Percentiles rank a stretch among this genome's conserved stretches.
Evolutionary conservation across 23 red algal genomes (phyloP).

Genomic region (Chondrus crispus): DNA sequence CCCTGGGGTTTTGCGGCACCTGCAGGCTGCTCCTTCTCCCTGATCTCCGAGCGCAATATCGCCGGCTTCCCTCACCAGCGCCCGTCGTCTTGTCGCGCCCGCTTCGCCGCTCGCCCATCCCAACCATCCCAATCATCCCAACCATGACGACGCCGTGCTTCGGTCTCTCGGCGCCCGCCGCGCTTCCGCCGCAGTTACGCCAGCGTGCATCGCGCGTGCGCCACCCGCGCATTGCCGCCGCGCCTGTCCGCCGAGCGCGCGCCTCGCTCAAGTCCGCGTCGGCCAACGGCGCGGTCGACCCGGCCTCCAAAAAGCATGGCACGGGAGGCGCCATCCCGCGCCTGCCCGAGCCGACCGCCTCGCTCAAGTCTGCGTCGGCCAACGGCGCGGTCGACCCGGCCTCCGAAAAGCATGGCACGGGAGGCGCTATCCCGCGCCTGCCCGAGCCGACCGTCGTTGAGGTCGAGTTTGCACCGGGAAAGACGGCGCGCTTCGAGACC

Average conservation of each 20-base stretch:
- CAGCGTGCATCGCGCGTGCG: neutral
- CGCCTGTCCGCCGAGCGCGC: no score
- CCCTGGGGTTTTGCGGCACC: no score
- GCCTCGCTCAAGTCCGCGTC: no score
- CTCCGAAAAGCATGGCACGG: no score
- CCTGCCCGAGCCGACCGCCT: no score
- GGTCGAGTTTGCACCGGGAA: constrained; percentile 44
- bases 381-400: no score
- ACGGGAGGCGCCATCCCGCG: no score
- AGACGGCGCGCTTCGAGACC: constrained; percentile 68
- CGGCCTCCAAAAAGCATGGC: no score
- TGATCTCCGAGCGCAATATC: neutral
- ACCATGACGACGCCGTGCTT: neutral
- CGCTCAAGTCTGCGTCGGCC: no score
- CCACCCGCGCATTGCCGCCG: no score
- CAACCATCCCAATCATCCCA: neutral
- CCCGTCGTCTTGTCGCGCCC: neutral
- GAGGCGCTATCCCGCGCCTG: neutral
- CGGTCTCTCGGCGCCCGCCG: neutral
- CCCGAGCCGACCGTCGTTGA: constrained; percentile 34
- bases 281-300: no score
- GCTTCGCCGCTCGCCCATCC: neutral
- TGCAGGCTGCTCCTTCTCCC: neutral
- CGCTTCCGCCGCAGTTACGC: neutral
- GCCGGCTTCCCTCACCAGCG: neutral